Evolutionary conservation across 805 yeast genomes (phyloP).

Genomic region (Pichia ethanolica): DNA sequence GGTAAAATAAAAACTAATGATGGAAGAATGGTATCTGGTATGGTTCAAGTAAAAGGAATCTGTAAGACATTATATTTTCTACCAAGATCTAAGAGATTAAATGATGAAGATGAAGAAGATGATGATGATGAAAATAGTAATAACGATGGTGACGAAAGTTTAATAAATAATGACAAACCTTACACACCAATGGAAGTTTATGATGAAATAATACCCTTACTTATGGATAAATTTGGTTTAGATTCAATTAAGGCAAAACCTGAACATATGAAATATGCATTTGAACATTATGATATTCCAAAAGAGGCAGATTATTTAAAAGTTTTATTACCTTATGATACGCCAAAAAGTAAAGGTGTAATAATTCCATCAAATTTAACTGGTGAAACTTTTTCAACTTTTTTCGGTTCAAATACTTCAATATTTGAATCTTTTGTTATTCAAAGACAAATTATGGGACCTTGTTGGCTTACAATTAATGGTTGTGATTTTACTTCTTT

Average conservation of each 20-base stretch:
- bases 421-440: constrained; percentile 82
- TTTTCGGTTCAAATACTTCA: constrained; percentile 69
- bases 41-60: constrained; percentile 67
- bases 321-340: constrained; percentile 65
- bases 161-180: constrained; percentile 16
- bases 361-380: constrained; percentile 53
- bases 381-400: constrained; percentile 70
- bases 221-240: constrained; percentile 57
- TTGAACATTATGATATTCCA: constrained; percentile 78
- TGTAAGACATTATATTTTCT: constrained; percentile 68
- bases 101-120: constrained; percentile 35
- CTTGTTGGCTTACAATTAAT: constrained; percentile 84
- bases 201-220: constrained; percentile 64
- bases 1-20: constrained; percentile 68
- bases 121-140: constrained; percentile 22
- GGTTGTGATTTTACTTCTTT: constrained; percentile 53
- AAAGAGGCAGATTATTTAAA: constrained; percentile 72
- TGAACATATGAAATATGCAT: constrained; percentile 73
- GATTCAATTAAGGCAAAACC: constrained; percentile 62
- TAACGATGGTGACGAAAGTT: constrained; percentile 8
- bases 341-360: constrained; percentile 44
- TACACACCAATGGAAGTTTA: constrained; percentile 60
- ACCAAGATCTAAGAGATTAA: constrained; percentile 43
- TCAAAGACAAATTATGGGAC: constrained; percentile 87
- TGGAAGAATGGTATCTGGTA: constrained; percentile 57